Conservation (phyloP, 2,329 filamentous ascomycete genomes). For the Stachybotrys chlorohalonatus region DNA sequence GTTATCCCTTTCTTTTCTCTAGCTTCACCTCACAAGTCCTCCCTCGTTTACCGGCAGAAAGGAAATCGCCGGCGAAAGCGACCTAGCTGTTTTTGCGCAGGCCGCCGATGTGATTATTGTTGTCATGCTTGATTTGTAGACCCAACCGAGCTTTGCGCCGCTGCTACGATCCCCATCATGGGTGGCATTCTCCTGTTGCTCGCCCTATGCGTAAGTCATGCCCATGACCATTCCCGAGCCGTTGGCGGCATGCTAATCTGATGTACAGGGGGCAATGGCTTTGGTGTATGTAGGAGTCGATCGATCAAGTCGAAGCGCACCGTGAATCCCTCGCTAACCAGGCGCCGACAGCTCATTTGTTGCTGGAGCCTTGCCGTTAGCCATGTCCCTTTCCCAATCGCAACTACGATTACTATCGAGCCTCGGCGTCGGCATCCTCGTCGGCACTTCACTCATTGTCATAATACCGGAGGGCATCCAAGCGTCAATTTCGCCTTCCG, state of each 20-base stretch:
- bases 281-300: constrained; percentile 37
- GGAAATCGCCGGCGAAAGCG: too few species aligned
- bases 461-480: constrained; percentile 97
- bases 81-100: too few species aligned
- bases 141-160: neutral
- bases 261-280: constrained; percentile 44
- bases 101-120: neutral
- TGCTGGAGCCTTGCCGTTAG: constrained; percentile 82
- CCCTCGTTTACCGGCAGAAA: too few species aligned
- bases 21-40: neutral
- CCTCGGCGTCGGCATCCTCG: constrained; percentile 85
- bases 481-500: constrained; percentile 60
- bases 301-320: constrained; percentile 2
- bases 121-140: neutral
- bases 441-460: constrained; percentile 90
- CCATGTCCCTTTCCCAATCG: constrained; percentile 76
- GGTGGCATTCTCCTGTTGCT: constrained; percentile 29
- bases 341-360: constrained; percentile 67
- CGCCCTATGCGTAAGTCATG: constrained; percentile 28
- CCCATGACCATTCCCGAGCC: neutral
- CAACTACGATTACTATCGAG: constrained; percentile 86
- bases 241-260: neutral
- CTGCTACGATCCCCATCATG: constrained; percentile 19
- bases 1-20: neutral
- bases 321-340: constrained; percentile 8